Percentiles rank a stretch among this genome's conserved stretches.
Conservation (phyloP, 306 rosid genomes). For the Quercus gilva region DNA sequence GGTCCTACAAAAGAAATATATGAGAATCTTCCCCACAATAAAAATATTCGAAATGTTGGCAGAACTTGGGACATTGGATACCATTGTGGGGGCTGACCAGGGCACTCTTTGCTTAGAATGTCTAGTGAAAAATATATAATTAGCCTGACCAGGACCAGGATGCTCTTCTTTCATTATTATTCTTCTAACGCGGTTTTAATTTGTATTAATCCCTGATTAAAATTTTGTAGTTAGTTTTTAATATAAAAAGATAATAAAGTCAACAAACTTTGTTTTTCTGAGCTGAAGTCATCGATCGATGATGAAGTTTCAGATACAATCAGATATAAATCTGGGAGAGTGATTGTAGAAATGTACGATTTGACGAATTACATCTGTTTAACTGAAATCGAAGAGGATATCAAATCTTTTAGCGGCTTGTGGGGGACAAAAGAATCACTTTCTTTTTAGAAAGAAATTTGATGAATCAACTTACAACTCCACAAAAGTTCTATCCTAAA, state of each 20-base stretch:
- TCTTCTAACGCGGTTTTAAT: constrained; percentile 34
- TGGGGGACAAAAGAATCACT: constrained; percentile 41
- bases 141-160: constrained; percentile 21
- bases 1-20: constrained; percentile 33
- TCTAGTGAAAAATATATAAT: constrained; percentile 13
- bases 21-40: constrained; percentile 50
- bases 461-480: constrained; percentile 1
- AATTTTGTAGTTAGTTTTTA: neutral
- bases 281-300: constrained; percentile 13
- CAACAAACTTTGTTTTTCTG: constrained; percentile 1
- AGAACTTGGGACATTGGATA: constrained; percentile 55
- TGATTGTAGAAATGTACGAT: neutral
- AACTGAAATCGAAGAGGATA: constrained; percentile 37
- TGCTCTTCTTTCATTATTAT: constrained; percentile 16
- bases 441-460: constrained; percentile 26
- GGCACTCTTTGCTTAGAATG: constrained; percentile 32
- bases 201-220: constrained; percentile 24
- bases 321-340: neutral
- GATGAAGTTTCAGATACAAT: neutral
- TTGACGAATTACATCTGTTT: neutral
- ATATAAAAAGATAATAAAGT: neutral
- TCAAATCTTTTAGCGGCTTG: constrained; percentile 25
- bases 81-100: constrained; percentile 48
- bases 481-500: neutral
- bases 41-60: constrained; percentile 61